Conservation (phyloP, 2,329 filamentous ascomycete species). For the Kalmusia sp. region DNA sequence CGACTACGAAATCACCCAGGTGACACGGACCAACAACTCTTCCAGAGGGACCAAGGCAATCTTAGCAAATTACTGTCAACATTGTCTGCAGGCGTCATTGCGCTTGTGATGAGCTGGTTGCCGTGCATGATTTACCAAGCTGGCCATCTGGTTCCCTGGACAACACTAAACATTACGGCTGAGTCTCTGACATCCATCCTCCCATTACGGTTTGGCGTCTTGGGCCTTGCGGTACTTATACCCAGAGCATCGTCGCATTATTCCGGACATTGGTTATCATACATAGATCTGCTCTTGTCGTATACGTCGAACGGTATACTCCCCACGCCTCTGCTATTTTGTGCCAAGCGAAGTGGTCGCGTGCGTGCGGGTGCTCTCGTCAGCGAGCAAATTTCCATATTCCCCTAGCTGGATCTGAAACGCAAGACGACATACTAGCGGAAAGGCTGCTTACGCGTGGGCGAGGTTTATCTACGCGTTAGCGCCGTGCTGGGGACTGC, state of each 20-base stretch:
- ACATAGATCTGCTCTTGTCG: constrained; percentile 24
- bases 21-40: constrained; percentile 34
- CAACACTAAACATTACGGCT: constrained; percentile 23
- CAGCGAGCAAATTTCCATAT: constrained; percentile 17
- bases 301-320: constrained; percentile 1
- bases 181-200: constrained; percentile 15
- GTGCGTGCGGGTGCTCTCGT: constrained; percentile 27
- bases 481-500: not conserved
- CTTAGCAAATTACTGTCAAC: constrained; percentile 42
- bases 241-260: constrained; percentile 20
- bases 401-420: constrained; percentile 16
- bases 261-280: constrained; percentile 24
- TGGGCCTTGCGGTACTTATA: constrained; percentile 19
- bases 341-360: constrained; percentile 23
- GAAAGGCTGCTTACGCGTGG: constrained; percentile 13
- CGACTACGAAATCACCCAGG: constrained; percentile 26
- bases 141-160: constrained; percentile 15
- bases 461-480: not conserved
- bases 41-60: constrained; percentile 35
- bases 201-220: constrained; percentile 19
- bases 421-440: constrained; percentile 10
- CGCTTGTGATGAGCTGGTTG: constrained; percentile 17
- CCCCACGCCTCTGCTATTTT: constrained; percentile 20
- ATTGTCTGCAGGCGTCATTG: constrained; percentile 23
- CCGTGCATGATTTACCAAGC: constrained; percentile 15